Conservation (phyloP, 352 stramenopile species). For the Peronospora destructor region DNA sequence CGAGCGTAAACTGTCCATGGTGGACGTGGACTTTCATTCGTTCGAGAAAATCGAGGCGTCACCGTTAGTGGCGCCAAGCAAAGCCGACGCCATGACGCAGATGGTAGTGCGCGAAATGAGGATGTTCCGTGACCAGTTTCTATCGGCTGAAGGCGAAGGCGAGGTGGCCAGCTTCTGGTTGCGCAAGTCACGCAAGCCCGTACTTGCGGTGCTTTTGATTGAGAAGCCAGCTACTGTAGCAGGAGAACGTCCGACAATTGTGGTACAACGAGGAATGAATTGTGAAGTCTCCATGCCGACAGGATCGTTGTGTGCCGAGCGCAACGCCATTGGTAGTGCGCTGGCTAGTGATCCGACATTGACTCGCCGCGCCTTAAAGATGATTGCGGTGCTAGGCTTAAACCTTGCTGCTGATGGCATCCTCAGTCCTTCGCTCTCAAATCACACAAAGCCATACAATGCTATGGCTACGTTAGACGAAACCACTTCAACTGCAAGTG, state of each 20-base stretch:
- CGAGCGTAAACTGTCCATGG: slow-evolving; percentile 90
- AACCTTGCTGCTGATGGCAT: slow-evolving; percentile 37
- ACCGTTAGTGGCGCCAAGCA: slow-evolving; percentile 75
- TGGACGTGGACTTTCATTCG: slow-evolving; percentile 94
- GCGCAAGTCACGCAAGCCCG: slow-evolving; percentile 95
- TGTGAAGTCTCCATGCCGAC: slow-evolving; percentile 98
- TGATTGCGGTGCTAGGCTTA: slow-evolving; percentile 93
- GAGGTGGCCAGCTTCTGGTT: slow-evolving; percentile 96
- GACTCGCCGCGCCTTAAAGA: slow-evolving; percentile 87
- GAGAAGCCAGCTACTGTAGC: slow-evolving; percentile 61
- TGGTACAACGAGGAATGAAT: slow-evolving; percentile 96
- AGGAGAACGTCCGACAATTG: slow-evolving; percentile 35
- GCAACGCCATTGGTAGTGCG: slow-evolving; percentile 96
- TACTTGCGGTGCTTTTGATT: slow-evolving; percentile 95
- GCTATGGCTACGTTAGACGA: slow-evolving; percentile 16
- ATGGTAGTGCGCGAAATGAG: slow-evolving; percentile 92
- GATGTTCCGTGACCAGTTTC: slow-evolving; percentile 77
- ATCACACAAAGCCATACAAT: slow-evolving; percentile 6
- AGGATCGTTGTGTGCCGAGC: slow-evolving; percentile 93
- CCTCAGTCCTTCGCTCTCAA: slow-evolving; percentile 7
- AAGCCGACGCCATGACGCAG: slow-evolving; percentile 78
- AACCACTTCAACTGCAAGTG: slow-evolving; percentile 26
- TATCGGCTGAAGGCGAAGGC: slow-evolving; percentile 54
- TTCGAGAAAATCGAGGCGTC: slow-evolving; percentile 97
- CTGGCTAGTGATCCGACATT: slow-evolving; percentile 91